These are phyloP conservation scores for Cladophialophora immunda DNA, from an alignment of 2,329 filamentous ascomycete species.

Conservation along the genomic window DNA sequence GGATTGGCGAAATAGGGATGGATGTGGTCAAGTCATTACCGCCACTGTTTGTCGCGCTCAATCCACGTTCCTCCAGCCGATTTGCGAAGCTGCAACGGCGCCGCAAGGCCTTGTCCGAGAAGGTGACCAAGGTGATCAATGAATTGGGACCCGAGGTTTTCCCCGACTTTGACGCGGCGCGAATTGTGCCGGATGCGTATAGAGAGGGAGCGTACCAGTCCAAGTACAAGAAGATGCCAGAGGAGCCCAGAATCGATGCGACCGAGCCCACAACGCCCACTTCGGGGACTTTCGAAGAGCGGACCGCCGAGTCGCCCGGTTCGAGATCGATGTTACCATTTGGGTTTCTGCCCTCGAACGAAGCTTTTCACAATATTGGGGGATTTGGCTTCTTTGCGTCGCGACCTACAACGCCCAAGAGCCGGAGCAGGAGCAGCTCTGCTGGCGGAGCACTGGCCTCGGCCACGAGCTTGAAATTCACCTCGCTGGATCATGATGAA, in stretches of 20 bases:
- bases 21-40: conserved; percentile 95
- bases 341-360: conserved; percentile 75
- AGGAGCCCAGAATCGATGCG: conserved; percentile 44
- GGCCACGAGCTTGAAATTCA: conserved; percentile 76
- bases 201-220: conserved; percentile 46
- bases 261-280: conserved; percentile 42
- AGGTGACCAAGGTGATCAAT: conserved; percentile 94
- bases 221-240: conserved; percentile 38
- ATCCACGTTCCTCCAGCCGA: conserved; percentile 83
- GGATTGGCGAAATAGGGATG: conserved; percentile 98
- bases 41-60: conserved; percentile 84
- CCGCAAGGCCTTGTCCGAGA: conserved; percentile 76
- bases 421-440: conserved; percentile 75
- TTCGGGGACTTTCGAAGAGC: conserved; percentile 41
- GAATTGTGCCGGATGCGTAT: conserved; percentile 69
- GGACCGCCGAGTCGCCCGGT: conserved; percentile 42
- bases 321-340: conserved; percentile 44
- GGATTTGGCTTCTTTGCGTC: conserved; percentile 90
- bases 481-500: conserved; percentile 73
- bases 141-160: conserved; percentile 95
- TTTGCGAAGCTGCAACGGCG: conserved; percentile 78
- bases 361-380: conserved; percentile 91
- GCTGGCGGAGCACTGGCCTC: conserved; percentile 67
- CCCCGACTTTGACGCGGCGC: conserved; percentile 86
- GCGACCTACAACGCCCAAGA: conserved; percentile 80